Evolutionary conservation across 2,329 filamentous ascomycete species (phyloP), one percentile per base, ranked within the genome.

Genomic region (Hymenoscyphus fraxineus): DNA sequence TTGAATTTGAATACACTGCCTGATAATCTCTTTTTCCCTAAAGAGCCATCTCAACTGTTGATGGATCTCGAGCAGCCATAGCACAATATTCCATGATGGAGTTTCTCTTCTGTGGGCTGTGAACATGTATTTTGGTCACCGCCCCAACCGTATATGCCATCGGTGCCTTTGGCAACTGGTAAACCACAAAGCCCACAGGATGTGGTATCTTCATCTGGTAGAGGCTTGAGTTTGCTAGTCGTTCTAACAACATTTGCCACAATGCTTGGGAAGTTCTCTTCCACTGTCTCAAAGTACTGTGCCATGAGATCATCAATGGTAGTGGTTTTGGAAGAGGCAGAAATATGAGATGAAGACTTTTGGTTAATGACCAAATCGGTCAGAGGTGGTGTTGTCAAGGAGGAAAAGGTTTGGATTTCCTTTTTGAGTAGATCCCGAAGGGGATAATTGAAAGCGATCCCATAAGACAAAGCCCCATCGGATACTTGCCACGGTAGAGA

Each of bases 211-310:
- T 75, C 76, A 1, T 67, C 69, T 58, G 70, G 71, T 27, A 79
- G 75, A 32, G 85, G 78, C 57, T 87, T 81, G 51, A 98, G 82
- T 77, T 96, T 97, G 60, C 87, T 88, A n/a, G 91, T 89, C 40
- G 94, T 99, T 67, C 92, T 87, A 5, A 97, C 94, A 10, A 99
- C 95, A 75, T 99, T 99, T 39, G 93, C 90, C 69, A 99, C 93
- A 63, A 98, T 92, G 63, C 91, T 92, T 2, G 93, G 91, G 73
- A 96, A 97, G 65, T 89, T 90, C 69, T 87, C 85, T 75, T 97
- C 93, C 16, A 97, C 92, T 51, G 87, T 89, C 69, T 87, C 85
- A 73, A 99, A 97, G 76, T 97, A 99, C 64, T 92, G 88, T 64
- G 83, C 80, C 88, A 98, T 93, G 62, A 99, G 84, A 70, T 93